Conservation (phyloP, 2,329 filamentous ascomycete species). For the Beauveria caledonica region DNA sequence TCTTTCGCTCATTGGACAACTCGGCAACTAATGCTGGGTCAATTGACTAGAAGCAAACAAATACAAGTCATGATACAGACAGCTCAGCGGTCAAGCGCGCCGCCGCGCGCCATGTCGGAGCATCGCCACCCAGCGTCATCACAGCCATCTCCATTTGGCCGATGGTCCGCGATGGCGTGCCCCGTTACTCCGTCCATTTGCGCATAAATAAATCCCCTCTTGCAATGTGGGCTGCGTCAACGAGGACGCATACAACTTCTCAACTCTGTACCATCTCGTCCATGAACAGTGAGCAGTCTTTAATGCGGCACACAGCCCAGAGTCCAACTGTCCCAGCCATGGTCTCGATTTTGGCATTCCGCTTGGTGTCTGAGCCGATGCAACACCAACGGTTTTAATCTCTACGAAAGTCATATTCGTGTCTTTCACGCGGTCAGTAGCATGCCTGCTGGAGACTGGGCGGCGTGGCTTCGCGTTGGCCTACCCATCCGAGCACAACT, state of each 20-base stretch:
- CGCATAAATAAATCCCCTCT: not conserved
- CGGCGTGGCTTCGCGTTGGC: not conserved
- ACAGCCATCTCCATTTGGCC: not conserved
- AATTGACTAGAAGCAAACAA: not conserved
- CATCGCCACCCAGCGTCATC: not conserved
- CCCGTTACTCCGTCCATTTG: not conserved
- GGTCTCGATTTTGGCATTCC: not conserved
- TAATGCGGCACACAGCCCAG: not conserved
- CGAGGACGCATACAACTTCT: not conserved
- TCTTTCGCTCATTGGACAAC: not conserved
- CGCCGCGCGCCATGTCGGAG: not conserved
- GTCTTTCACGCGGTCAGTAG: not conserved
- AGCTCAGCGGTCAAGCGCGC: not conserved
- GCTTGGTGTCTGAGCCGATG: no score
- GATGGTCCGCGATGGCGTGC: conserved; percentile 6
- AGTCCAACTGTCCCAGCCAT: not conserved
- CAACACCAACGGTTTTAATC: no score
- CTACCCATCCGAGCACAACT: not conserved
- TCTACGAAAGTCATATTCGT: no score
- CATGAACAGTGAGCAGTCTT: not conserved
- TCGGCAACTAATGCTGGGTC: not conserved
- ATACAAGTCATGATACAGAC: not conserved
- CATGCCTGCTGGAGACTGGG: not conserved
- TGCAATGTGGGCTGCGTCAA: not conserved
- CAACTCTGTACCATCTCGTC: not conserved